phyloP scores from a whole-genome alignment of 495 filamentous ascomycete genomes.

The Penicillium verhagenii region DNA sequence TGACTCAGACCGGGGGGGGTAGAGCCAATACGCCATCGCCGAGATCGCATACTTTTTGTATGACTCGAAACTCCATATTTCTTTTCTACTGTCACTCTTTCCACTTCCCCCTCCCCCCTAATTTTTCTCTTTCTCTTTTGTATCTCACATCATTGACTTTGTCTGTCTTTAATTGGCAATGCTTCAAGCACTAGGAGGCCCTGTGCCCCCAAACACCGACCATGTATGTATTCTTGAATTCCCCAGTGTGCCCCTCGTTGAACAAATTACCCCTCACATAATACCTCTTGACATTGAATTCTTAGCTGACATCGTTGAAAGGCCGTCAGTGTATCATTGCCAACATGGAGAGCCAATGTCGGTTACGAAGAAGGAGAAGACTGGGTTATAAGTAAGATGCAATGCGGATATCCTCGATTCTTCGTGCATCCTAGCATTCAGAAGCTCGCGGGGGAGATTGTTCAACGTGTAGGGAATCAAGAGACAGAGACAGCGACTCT shows the following conservation, averaged over 20 bases:
- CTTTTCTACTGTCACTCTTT: not conserved
- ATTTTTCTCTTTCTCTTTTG: not conserved
- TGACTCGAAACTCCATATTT: constrained; percentile 13
- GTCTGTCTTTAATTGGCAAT: constrained; percentile 20
- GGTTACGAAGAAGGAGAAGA: constrained; percentile 90
- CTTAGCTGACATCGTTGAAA: constrained; percentile 34
- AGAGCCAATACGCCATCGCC: constrained; percentile 23
- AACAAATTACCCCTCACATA: not conserved
- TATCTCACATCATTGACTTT: not conserved
- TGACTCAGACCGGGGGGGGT: constrained; percentile 16
- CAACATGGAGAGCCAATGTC: constrained; percentile 87
- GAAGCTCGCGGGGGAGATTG: constrained; percentile 65
- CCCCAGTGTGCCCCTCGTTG: constrained; percentile 27
- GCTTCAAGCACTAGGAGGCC: constrained; percentile 43
- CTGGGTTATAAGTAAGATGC: constrained; percentile 82
- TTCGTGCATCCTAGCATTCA: constrained; percentile 86
- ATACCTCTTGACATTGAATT: not conserved
- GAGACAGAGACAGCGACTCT: constrained; percentile 68
- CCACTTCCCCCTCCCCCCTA: not conserved
- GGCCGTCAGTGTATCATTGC: constrained; percentile 95
- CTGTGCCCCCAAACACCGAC: constrained; percentile 52
- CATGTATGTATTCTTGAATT: constrained; percentile 45
- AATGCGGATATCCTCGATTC: constrained; percentile 92
- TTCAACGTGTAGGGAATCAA: constrained; percentile 59
- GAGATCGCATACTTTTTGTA: constrained; percentile 31